Conservation (phyloP, 2,329 filamentous ascomycete genomes). For the Epicoccum nigrum region DNA sequence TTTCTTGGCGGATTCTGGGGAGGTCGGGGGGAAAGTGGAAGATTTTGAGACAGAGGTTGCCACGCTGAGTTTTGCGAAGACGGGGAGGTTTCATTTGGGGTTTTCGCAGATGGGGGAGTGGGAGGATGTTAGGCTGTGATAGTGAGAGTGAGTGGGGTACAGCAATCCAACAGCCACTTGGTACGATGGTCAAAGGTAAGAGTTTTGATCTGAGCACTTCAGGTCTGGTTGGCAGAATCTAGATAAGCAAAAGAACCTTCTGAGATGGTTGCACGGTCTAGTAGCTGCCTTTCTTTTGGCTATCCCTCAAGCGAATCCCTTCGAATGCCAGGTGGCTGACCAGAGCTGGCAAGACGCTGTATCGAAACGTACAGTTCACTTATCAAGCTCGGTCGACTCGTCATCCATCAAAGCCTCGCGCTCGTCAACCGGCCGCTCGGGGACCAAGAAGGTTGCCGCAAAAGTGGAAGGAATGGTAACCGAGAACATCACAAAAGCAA, state of each 20-base stretch:
- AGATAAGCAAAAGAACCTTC: too few species aligned
- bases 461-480: conserved; percentile 44
- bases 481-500: conserved; percentile 57
- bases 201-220: not conserved
- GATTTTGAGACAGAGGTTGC: conserved; percentile 48
- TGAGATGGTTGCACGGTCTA: too few species aligned
- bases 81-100: conserved; percentile 51
- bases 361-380: too few species aligned
- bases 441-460: conserved; percentile 31
- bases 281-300: too few species aligned
- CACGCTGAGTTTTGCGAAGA: conserved; percentile 48
- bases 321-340: too few species aligned
- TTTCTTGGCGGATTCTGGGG: conserved; percentile 38
- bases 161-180: too few species aligned
- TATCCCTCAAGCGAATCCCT: too few species aligned
- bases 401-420: conserved; percentile 13
- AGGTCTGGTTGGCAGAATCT: too few species aligned
- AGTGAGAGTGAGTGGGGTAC: too few species aligned
- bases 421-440: conserved; percentile 27
- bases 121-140: conserved; percentile 39
- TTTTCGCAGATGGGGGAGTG: conserved; percentile 52
- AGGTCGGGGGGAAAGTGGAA: conserved; percentile 44
- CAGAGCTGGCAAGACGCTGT: too few species aligned
- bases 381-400: not conserved
- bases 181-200: too few species aligned